Percentiles rank a stretch among this genome's conserved stretches.
phyloP scores from a whole-genome alignment of 192 early-diverging fungal species.

The Lobulomyces angularis region DNA sequence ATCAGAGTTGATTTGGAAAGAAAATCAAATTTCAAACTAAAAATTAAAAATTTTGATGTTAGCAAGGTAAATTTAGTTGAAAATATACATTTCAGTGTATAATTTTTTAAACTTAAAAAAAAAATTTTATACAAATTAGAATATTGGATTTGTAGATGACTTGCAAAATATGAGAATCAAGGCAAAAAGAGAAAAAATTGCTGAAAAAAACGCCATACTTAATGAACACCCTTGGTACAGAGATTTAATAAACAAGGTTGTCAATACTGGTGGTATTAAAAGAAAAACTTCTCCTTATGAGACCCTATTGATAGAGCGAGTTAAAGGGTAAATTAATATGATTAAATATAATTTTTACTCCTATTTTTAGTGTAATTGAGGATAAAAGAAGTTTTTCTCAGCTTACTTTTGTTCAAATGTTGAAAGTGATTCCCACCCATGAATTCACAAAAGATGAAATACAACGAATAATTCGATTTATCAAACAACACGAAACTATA shows the following conservation, averaged over 20 bases:
- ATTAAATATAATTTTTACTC: slow-evolving; percentile 4
- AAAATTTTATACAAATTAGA: slow-evolving; percentile 5
- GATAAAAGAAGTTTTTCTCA: slow-evolving; percentile 26
- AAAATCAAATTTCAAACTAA: slow-evolving; percentile 21
- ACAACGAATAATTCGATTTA: slow-evolving; percentile 43
- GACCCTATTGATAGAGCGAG: slow-evolving; percentile 23
- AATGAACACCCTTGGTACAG: slow-evolving; percentile 38
- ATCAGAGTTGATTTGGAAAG: slow-evolving; percentile 35
- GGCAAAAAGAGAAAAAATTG: slow-evolving; percentile 13
- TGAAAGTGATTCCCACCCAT: slow-evolving; percentile 29
- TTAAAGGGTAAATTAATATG: slow-evolving; percentile 24
- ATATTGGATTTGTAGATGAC: slow-evolving; percentile 30
- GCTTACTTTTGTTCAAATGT: slow-evolving; percentile 29
- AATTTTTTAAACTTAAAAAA: slow-evolving; percentile 1
- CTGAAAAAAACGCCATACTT: slow-evolving; percentile 12
- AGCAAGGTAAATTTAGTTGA: slow-evolving; percentile 17
- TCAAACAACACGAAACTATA: slow-evolving; percentile 32
- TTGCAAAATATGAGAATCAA: slow-evolving; percentile 23
- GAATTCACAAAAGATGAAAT: slow-evolving; percentile 43
- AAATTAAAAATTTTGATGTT: slow-evolving; percentile 20
- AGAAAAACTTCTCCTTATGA: slow-evolving; percentile 18
- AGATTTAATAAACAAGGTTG: slow-evolving; percentile 36
- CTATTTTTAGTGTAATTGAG: slow-evolving; percentile 24
- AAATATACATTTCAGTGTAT: too few relatives aligned
- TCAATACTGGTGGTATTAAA: slow-evolving; percentile 16